These are phyloP conservation scores for Hemileia vastatrix DNA, from an alignment of 1,284 basidiomycete species.

Conservation along the genomic window DNA sequence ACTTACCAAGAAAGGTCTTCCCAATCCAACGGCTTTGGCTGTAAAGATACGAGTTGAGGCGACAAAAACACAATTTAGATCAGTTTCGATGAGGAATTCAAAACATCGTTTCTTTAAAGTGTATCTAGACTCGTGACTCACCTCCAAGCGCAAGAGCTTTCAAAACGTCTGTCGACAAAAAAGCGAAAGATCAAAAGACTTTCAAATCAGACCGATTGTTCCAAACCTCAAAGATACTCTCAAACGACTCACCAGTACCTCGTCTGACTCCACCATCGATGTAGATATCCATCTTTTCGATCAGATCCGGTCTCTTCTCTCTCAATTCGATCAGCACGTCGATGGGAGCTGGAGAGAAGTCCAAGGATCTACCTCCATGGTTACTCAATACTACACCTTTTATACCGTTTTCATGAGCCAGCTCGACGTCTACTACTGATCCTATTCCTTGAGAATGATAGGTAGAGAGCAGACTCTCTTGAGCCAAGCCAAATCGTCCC, in stretches of 20 bases:
- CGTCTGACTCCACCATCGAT: slow-evolving; percentile 78
- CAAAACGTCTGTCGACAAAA: slow-evolving; percentile 51
- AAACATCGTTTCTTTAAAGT: too few relatives aligned
- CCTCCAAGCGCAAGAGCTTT: slow-evolving; percentile 88
- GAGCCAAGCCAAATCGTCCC: slow-evolving; percentile 61
- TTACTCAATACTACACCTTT: slow-evolving; percentile 46
- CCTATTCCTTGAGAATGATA: slow-evolving; percentile 67
- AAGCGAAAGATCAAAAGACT: not conserved
- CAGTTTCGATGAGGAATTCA: too few relatives aligned
- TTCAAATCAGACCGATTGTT: too few relatives aligned
- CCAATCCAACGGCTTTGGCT: slow-evolving; percentile 81
- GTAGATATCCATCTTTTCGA: slow-evolving; percentile 62
- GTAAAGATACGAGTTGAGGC: not conserved
- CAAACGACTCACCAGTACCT: slow-evolving; percentile 58
- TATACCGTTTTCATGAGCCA: slow-evolving; percentile 50
- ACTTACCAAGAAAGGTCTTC: slow-evolving; percentile 74
- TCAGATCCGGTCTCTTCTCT: slow-evolving; percentile 62
- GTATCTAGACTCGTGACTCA: not conserved
- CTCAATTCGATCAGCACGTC: slow-evolving; percentile 50
- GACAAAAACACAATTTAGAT: too few relatives aligned
- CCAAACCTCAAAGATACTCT: not conserved
- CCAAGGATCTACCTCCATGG: slow-evolving; percentile 49
- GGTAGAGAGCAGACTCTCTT: slow-evolving; percentile 64
- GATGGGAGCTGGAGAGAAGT: slow-evolving; percentile 45
- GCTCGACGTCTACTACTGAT: slow-evolving; percentile 59